Base-by-base conservation (phyloP, 495 filamentous ascomycete genomes). In the Aspergillus sclerotiicarbonarius region DNA sequence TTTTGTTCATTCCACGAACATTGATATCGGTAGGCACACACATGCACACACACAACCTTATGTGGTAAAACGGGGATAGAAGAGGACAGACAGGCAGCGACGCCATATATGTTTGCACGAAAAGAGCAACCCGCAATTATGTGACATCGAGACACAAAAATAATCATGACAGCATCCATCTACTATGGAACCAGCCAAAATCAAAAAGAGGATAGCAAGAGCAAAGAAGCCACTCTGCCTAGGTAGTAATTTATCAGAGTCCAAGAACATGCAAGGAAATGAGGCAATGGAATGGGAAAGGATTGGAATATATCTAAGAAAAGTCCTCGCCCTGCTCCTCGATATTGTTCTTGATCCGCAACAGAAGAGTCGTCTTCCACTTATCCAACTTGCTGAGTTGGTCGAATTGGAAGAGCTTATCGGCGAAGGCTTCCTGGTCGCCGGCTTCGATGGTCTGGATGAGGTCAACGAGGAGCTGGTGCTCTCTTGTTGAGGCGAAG, bases 311-410 rank as follows among this genome's bases (percentile, higher is more conserved):
- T 37, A 39, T 68, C 64, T 73, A 90, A 56, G 87, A 87, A 59
- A 89, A 90, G 68, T 90, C 87, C 57, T 93, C 91, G 5, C 80
- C 86, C 57, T 84, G 80, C 67, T 85, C 83, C 76, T 90, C 88
- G 64, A 95, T 92, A 51, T 75, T 80, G 65, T 85, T 85, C 84
- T 96, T 96, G 65, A 96, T 78, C 65, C 85, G 81, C 64, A 96
- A 70, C 50, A 96, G 73, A 37, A 96, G 80, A 37, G 88, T 91
- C 54, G 89, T 95, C 86, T 96, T 93, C 92, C 93, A 97, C 78
- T 92, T 91, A 67, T 96, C 91, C 65, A 96, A 75, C 76, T 91
- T 90, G 74, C 87, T 92, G 77, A 96, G 80, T 77, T 92, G 89
- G 72, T 96, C 89, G 67, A 79, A 96, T 62, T 89, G 84, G 74